Evolutionary conservation across 371 early-diverging fungal species (phyloP), one percentile per base, ranked within the genome.

Genomic region (Haplosporangium sp.): DNA sequence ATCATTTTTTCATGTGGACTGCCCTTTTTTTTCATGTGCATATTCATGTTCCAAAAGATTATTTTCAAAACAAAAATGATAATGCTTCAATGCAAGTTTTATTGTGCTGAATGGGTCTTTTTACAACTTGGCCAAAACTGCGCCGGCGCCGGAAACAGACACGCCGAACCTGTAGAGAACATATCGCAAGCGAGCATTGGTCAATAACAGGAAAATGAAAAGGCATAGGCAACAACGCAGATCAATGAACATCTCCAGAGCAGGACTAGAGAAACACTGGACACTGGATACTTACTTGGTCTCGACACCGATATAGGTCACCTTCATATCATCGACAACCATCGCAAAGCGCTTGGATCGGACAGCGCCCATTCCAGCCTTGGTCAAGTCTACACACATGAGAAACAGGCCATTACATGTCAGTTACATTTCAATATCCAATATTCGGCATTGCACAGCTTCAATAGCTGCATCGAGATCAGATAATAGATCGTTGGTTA

Each of bases 281-380:
- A n/a, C n/a, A n/a, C n/a, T n/a, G n/a, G n/a, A 12, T n/a, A 62
- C 69, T 60, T 69, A 75, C 77, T 73, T 79, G 0, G 77, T 76
- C 67, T 93, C 95, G 40, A 94, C 92, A 68, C 92, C 95, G 37
- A 93, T 81, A 72, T 93, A 91, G 42, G 81, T 87, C 55, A 94
- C 88, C 62, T 86, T 85, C 46, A 91, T 83, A 56, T 94, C 85
- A 69, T 93, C 89, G 20, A 91, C 83, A n/a, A 93, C 81, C 65
- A 93, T 73, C 41, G 94, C 95, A 67, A 90, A 94, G 62, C 95
- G 89, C 79, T 93, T 77, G 45, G 86, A 80, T 48, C 90, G 82
- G 55, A 83, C 79, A 23, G 81, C 66, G 18, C 89, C 90, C 85
- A 89, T 84, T 47, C 82, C 77, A 23, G 48, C 73, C 60, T 74